Conservation (phyloP, 2,329 filamentous ascomycete species). For the Lasiodiplodia gonubiensis region DNA sequence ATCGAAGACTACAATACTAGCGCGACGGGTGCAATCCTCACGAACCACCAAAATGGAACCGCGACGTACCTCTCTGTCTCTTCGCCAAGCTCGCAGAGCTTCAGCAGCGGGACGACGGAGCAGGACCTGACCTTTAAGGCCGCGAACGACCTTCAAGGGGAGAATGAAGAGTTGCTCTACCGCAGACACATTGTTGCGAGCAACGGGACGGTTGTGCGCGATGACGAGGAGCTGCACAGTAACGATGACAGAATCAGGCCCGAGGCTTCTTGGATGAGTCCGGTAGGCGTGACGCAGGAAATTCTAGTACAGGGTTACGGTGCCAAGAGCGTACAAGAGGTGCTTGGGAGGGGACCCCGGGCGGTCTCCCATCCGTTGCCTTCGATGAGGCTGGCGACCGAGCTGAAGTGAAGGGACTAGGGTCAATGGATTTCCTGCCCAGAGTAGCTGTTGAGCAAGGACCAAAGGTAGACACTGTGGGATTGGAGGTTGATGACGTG, state of each 20-base stretch:
- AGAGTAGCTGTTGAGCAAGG: not conserved
- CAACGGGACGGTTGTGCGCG: constrained; percentile 58
- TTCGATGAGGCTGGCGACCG: not conserved
- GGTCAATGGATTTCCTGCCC: not conserved
- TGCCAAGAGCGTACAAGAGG: not conserved
- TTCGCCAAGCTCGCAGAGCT: constrained; percentile 51
- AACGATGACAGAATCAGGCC: not conserved
- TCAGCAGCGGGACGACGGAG: constrained; percentile 61
- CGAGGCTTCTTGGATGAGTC: not conserved
- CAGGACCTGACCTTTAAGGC: constrained; percentile 62
- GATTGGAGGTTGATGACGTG: not conserved
- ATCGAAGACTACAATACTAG: constrained; percentile 61
- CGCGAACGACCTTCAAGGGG: not conserved
- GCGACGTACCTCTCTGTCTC: constrained; percentile 59
- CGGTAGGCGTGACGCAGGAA: not conserved
- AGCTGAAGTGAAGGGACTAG: not conserved
- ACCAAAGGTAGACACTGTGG: not conserved
- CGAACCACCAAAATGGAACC: constrained; percentile 60
- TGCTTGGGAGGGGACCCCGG: constrained; percentile 9
- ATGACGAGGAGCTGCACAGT: not conserved
- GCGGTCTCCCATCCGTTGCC: not conserved
- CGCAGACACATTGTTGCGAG: constrained; percentile 60
- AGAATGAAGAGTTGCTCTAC: constrained; percentile 56
- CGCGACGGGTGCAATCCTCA: constrained; percentile 38
- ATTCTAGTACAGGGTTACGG: not conserved